Evolutionary conservation across 2,329 filamentous ascomycete genomes (phyloP).

Genomic region (Exutisphaerella laricina): DNA sequence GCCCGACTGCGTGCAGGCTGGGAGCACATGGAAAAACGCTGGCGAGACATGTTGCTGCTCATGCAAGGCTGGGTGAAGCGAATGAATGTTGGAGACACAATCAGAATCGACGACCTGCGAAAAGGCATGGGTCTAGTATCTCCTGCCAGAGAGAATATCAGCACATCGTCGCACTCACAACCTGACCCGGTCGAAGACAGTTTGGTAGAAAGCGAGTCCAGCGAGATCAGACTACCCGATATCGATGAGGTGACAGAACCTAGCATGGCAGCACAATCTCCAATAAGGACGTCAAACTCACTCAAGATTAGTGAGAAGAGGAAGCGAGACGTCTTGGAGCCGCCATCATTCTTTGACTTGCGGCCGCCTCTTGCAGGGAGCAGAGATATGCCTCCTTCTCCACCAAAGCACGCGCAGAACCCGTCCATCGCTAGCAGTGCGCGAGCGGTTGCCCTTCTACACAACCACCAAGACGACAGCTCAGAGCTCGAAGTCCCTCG

Average conservation of each 20-base stretch:
- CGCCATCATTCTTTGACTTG: conserved; percentile 34
- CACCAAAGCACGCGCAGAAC: conserved; percentile 9
- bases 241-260: conserved; percentile 7
- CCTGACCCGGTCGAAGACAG: conserved; percentile 22
- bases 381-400: conserved; percentile 13
- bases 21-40: conserved; percentile 87
- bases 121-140: conserved; percentile 55
- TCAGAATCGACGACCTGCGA: conserved; percentile 57
- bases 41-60: conserved; percentile 82
- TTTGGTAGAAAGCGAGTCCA: conserved; percentile 26
- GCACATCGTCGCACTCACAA: no score
- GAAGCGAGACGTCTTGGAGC: conserved; percentile 30
- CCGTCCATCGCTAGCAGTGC: conserved; percentile 4
- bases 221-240: conserved; percentile 21
- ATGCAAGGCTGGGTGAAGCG: conserved; percentile 89
- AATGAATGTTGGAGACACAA: conserved; percentile 66
- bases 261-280: conserved; percentile 7
- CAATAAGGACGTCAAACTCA: neutral
- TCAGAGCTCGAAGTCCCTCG: conserved; percentile 22
- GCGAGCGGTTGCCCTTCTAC: conserved; percentile 17
- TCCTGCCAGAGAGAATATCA: conserved; percentile 31
- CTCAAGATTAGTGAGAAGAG: conserved; percentile 22
- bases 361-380: conserved; percentile 24
- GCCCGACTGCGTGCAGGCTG: conserved; percentile 73
- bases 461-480: conserved; percentile 33